phyloP scores from a whole-genome alignment of 2,329 filamentous ascomycete species.

The Pseudogymnoascus sp. region DNA sequence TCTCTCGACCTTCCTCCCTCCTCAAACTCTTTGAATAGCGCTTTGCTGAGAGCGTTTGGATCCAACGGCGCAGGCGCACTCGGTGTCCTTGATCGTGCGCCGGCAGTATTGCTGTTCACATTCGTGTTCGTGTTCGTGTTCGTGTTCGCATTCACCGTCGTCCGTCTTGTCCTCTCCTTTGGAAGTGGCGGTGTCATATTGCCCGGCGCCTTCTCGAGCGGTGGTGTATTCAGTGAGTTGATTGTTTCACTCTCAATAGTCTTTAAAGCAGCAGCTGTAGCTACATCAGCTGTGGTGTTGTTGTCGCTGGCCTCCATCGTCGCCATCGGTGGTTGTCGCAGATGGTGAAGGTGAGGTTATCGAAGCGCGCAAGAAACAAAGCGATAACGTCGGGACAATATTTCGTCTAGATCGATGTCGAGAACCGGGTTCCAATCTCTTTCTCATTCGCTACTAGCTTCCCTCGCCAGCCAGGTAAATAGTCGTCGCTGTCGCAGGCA shows the following conservation, averaged over 20 bases:
- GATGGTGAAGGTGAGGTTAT: not conserved
- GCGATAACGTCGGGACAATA: not conserved
- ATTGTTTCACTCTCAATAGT: not conserved
- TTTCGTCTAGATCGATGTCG: not conserved
- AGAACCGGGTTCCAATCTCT: not conserved
- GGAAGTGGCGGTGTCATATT: conserved; percentile 5
- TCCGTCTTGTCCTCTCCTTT: not conserved
- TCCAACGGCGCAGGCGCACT: conserved; percentile 29
- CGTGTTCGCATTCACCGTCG: conserved; percentile 2
- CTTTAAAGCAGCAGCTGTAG: not conserved
- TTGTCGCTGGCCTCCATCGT: not conserved
- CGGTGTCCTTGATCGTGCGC: not conserved
- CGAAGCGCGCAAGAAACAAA: conserved; percentile 2
- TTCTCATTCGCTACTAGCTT: not conserved
- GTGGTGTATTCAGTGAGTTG: not conserved
- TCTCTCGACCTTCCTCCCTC: conserved; percentile 49
- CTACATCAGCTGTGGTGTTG: not conserved
- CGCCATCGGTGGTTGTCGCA: not conserved
- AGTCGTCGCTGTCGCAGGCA: not conserved
- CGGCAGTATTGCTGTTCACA: not conserved
- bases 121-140: conserved; percentile 6
- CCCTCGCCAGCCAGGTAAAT: not conserved
- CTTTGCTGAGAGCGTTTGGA: conserved; percentile 48
- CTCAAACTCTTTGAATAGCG: conserved; percentile 50
- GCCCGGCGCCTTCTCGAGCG: not conserved